Evolutionary conservation across 2,329 filamentous ascomycete species (phyloP), one percentile per base, ranked within the genome.

Genomic region (Penicillium sp.): DNA sequence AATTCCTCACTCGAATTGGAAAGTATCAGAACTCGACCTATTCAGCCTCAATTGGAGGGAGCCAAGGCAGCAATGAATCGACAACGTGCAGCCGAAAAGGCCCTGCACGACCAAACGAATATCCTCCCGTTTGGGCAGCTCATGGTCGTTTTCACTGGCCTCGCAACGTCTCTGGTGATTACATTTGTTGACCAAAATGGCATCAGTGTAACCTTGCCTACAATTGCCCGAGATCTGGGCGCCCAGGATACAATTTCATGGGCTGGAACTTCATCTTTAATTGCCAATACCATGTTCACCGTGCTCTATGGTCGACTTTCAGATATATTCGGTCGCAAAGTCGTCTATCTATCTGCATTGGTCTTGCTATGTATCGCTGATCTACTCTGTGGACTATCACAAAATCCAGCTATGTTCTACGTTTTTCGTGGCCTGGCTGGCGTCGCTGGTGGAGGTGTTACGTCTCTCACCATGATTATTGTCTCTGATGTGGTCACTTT

Each of bases 201-300:
- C 39, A 82, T 87, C 55, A 80, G 79, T 2, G 77, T 80, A 2
- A 79, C 80, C n/a, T 69, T 86, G 40, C 83, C 83, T 31, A 81
- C 82, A 33, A 79, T 85, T 64, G 78, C 80, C 55, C 68, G 75
- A 53, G 80, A 85, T 55, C 74, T 83, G 19, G 64, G 77, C 55
- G 77, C 77, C 1, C 73, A 73, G 50, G 64, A 75, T 56, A 75
- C 74, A 2, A 87, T 87, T 49, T 90, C 90, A 68, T 91, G 88
- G 89, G 83, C 86, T 13, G 88, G 88, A 2, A 90, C 88, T 4
- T 86, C 85, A 16, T 91, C 89, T 63, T 77, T 91, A 4, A 81
- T 91, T 5, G 84, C 87, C 3, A 86, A 84, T 56, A 88, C 87
- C 0, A 82, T 84, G 36, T 89, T 88, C 62, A 86, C 87, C 62